These are phyloP conservation scores for Rhodotorula sphaerocarpa DNA, from an alignment of 768 basidiomycete genomes.

Conservation along the genomic window DNA sequence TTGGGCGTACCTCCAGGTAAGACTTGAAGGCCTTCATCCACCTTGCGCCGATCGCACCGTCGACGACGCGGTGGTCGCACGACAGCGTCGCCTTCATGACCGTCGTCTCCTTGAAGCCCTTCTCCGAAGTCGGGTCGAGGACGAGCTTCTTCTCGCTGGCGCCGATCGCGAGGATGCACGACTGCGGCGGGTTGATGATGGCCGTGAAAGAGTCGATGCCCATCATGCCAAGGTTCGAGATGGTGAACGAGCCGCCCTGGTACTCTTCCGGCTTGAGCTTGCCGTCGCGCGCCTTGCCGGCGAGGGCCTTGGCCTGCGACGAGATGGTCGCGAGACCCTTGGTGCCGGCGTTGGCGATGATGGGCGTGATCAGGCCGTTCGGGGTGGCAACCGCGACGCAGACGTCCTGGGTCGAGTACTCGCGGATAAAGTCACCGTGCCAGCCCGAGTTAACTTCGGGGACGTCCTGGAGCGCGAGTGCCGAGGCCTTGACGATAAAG, in stretches of 20 bases:
- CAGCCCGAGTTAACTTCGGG: constrained; percentile 97
- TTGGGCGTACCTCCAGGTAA: constrained; percentile 34
- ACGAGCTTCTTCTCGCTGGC: constrained; percentile 75
- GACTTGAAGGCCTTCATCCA: constrained; percentile 51
- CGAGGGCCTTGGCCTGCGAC: constrained; percentile 79
- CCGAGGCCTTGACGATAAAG: constrained; percentile 90
- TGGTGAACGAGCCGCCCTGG: constrained; percentile 98
- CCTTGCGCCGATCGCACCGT: constrained; percentile 87
- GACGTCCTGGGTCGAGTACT: constrained; percentile 97
- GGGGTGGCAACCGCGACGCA: constrained; percentile 95
- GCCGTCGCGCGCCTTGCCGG: constrained; percentile 91
- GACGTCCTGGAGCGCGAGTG: constrained; percentile 83
- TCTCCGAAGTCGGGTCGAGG: constrained; percentile 78
- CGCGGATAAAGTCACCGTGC: constrained; percentile 89
- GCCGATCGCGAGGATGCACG: constrained; percentile 93
- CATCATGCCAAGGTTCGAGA: constrained; percentile 98
- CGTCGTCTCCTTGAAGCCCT: constrained; percentile 85
- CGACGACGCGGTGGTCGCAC: constrained; percentile 89
- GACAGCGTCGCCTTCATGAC: constrained; percentile 94
- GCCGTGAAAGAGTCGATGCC: constrained; percentile 85
- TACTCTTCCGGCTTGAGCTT: constrained; percentile 92
- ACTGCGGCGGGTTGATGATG: constrained; percentile 97
- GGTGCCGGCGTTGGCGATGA: constrained; percentile 81
- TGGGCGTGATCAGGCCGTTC: constrained; percentile 91
- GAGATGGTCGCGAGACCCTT: constrained; percentile 93